A percentile compares a stretch with the other conserved stretches of the same genome.
phyloP scores from a whole-genome alignment of 2,329 filamentous ascomycete species.

The Penicillium glabrum region DNA sequence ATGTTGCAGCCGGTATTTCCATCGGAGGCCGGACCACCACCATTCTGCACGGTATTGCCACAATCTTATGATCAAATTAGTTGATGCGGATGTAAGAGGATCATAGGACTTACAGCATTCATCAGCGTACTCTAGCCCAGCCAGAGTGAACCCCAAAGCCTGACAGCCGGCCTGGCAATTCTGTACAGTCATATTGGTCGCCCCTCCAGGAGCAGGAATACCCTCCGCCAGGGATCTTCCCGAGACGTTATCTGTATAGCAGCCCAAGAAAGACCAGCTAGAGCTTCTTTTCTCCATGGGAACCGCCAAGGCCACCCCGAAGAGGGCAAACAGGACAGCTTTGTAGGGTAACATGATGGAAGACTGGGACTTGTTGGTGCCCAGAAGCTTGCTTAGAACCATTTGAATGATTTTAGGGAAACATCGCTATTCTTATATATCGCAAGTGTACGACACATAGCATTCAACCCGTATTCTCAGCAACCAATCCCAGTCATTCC shows the following conservation, averaged over 20 bases:
- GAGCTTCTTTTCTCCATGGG: background rate
- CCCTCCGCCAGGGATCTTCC: background rate
- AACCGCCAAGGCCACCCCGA: background rate
- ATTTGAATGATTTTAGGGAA: background rate
- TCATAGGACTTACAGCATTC: background rate
- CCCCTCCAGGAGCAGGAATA: background rate
- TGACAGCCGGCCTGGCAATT: background rate
- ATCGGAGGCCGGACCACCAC: background rate
- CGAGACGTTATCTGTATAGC: background rate
- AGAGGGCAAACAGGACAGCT: background rate
- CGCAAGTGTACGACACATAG: background rate
- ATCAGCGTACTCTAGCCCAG: background rate
- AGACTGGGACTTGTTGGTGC: background rate
- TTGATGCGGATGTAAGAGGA: background rate
- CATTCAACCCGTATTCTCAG: background rate
- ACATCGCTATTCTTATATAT: background rate
- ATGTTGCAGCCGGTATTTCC: background rate
- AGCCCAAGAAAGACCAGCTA: background rate
- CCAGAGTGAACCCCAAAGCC: background rate
- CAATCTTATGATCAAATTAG: background rate
- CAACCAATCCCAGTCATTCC: background rate
- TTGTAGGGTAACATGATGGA: background rate
- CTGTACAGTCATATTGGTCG: background rate
- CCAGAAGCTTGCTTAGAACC: background rate
- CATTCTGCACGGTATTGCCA: background rate